phyloP scores from a whole-genome alignment of 495 filamentous ascomycete genomes.

The Pseudoneurospora amorphoporcata region DNA sequence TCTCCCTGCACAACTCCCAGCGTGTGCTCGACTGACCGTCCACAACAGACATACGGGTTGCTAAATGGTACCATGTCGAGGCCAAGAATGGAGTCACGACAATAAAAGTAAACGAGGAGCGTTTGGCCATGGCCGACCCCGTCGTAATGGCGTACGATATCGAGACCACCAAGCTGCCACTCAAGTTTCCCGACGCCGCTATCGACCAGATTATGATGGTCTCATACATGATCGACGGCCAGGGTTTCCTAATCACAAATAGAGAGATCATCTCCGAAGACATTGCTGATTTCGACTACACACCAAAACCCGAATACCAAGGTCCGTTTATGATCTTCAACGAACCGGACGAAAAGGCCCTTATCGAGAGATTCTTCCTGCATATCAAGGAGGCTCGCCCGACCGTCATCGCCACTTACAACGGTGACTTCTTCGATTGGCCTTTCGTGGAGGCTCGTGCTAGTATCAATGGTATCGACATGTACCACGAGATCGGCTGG shows the following conservation, averaged over 20 bases:
- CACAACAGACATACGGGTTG: slow-evolving; percentile 73
- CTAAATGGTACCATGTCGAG: slow-evolving; percentile 95
- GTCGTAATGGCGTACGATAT: slow-evolving; percentile 98
- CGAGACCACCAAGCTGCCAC: slow-evolving; percentile 88
- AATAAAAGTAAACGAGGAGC: slow-evolving; percentile 77
- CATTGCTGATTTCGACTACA: slow-evolving; percentile 97
- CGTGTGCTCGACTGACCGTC: slow-evolving; percentile 13
- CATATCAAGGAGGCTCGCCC: slow-evolving; percentile 92
- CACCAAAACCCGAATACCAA: slow-evolving; percentile 89
- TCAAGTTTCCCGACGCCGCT: slow-evolving; percentile 95
- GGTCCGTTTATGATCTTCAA: slow-evolving; percentile 97
- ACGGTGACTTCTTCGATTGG: slow-evolving; percentile 99
- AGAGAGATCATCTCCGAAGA: slow-evolving; percentile 96
- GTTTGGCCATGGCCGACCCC: slow-evolving; percentile 79
- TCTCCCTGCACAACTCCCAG: background rate
- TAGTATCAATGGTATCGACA: slow-evolving; percentile 91
- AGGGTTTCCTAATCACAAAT: slow-evolving; percentile 97
- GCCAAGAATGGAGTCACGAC: slow-evolving; percentile 82
- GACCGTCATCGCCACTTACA: slow-evolving; percentile 97
- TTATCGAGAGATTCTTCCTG: slow-evolving; percentile 87
- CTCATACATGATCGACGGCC: slow-evolving; percentile 99
- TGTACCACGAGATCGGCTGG: slow-evolving; percentile 98
- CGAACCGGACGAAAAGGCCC: slow-evolving; percentile 80
- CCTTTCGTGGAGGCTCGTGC: slow-evolving; percentile 93
- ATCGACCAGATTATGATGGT: slow-evolving; percentile 99